Conservation (phyloP, 441 rosid genomes). For the Populus tomentosa region DNA sequence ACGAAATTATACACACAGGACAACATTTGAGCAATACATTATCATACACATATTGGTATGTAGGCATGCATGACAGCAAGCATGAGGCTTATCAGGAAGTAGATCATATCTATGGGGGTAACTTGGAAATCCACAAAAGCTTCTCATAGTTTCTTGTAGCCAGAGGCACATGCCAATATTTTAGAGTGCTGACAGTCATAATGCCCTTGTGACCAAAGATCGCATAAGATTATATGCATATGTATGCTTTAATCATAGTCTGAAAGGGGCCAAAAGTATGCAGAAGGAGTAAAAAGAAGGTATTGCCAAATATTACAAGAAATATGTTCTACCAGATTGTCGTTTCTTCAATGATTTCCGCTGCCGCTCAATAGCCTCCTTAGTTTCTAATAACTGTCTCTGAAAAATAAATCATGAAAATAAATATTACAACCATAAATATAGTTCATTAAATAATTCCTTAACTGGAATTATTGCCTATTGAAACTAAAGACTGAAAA, state of each 20-base stretch:
- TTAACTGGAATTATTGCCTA: neutral
- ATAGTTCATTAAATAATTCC: neutral
- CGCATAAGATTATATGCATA: neutral
- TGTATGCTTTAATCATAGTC: neutral
- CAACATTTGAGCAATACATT: neutral
- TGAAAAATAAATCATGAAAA: conserved; percentile 21
- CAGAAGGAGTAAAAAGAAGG: neutral
- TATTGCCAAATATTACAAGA: conserved; percentile 4
- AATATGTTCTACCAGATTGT: conserved; percentile 55
- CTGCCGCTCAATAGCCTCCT: conserved; percentile 94
- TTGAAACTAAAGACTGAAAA: neutral
- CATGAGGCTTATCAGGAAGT: neutral
- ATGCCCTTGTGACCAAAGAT: neutral
- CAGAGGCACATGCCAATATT: conserved; percentile 1
- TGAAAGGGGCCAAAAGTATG: neutral
- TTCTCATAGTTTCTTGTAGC: neutral
- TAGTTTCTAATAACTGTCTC: conserved; percentile 90
- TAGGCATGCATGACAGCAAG: neutral
- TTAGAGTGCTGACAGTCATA: neutral
- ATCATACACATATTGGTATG: neutral
- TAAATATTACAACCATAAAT: neutral
- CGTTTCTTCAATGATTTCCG: conserved; percentile 92
- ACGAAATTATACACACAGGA: neutral
- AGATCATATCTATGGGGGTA: neutral
- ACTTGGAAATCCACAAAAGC: neutral